These are phyloP conservation scores for Suillus occidentalis DNA, from an alignment of 768 basidiomycete species.

Conservation along the genomic window DNA sequence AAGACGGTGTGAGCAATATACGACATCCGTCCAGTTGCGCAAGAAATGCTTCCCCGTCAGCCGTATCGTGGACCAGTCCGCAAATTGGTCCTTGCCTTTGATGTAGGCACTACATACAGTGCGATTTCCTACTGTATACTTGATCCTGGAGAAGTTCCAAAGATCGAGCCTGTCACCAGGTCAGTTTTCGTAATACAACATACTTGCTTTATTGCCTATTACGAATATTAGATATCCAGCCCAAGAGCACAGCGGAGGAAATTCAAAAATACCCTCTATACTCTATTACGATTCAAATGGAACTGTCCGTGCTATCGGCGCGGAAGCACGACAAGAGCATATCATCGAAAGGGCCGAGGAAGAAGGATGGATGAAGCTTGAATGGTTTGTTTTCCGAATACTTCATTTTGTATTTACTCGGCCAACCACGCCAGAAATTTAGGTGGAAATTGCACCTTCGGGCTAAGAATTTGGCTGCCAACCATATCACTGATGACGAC, in stretches of 20 bases:
- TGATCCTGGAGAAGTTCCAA: conserved; percentile 38
- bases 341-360: conserved; percentile 42
- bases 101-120: conserved; percentile 43
- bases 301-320: conserved; percentile 41
- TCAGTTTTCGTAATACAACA: conserved; percentile 12
- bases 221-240: conserved; percentile 35
- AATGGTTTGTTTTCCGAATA: conserved; percentile 35
- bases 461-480: conserved; percentile 32
- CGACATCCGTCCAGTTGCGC: neutral
- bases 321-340: conserved; percentile 43
- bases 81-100: conserved; percentile 39
- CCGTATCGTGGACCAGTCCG: conserved; percentile 38
- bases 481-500: conserved; percentile 33
- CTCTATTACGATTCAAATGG: conserved; percentile 46
- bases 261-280: conserved; percentile 50
- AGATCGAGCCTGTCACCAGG: conserved; percentile 36
- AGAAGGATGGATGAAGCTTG: conserved; percentile 45
- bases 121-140: conserved; percentile 44
- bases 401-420: neutral
- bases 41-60: conserved; percentile 34
- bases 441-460: conserved; percentile 43
- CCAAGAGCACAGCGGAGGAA: conserved; percentile 43
- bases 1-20: neutral
- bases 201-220: conserved; percentile 2
- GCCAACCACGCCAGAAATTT: neutral